A percentile compares a stretch with the other conserved stretches of the same genome.
Evolutionary conservation across 768 basidiomycete genomes (phyloP).

Genomic region (Leccinum longicurvipes): DNA sequence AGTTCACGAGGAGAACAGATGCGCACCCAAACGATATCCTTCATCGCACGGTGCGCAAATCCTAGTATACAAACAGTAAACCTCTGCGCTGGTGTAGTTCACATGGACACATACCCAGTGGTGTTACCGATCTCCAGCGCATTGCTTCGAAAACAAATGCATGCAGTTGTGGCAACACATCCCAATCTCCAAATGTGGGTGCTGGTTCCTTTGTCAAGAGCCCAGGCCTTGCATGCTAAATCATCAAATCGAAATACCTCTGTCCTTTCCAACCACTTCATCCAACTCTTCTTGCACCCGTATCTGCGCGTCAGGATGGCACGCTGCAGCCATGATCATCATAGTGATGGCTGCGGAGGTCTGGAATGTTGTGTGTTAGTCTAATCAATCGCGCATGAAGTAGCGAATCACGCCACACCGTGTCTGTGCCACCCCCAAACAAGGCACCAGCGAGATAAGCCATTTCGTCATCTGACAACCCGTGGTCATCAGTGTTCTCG

Average conservation of each 20-base stretch:
- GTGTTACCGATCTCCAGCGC: conserved; percentile 33
- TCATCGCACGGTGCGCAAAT: conserved; percentile 58
- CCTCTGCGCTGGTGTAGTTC: too few species aligned
- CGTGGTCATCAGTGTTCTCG: conserved; percentile 45
- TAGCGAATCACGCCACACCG: conserved; percentile 24
- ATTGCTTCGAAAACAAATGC: conserved; percentile 35
- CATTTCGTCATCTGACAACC: conserved; percentile 48
- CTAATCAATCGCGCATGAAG: not conserved
- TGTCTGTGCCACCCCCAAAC: conserved; percentile 60
- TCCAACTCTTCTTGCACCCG: conserved; percentile 52
- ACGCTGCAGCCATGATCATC: conserved; percentile 45
- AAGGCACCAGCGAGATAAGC: conserved; percentile 59
- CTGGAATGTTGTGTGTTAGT: conserved; percentile 1
- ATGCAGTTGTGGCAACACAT: conserved; percentile 30
- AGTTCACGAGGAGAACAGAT: not conserved
- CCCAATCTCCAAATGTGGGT: conserved; percentile 34
- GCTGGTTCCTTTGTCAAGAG: conserved; percentile 14
- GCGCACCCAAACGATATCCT: conserved; percentile 57
- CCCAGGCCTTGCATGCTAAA: not conserved
- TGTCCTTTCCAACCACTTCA: conserved; percentile 40
- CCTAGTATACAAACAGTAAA: conserved; percentile 27
- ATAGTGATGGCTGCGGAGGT: conserved; percentile 51
- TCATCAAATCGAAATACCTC: conserved; percentile 4
- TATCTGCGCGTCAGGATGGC: conserved; percentile 46
- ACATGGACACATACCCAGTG: conserved; percentile 24